Evolutionary conservation across 1,284 basidiomycete genomes (phyloP), one percentile per base, ranked within the genome.

Genomic region (Megacollybia platyphylla): DNA sequence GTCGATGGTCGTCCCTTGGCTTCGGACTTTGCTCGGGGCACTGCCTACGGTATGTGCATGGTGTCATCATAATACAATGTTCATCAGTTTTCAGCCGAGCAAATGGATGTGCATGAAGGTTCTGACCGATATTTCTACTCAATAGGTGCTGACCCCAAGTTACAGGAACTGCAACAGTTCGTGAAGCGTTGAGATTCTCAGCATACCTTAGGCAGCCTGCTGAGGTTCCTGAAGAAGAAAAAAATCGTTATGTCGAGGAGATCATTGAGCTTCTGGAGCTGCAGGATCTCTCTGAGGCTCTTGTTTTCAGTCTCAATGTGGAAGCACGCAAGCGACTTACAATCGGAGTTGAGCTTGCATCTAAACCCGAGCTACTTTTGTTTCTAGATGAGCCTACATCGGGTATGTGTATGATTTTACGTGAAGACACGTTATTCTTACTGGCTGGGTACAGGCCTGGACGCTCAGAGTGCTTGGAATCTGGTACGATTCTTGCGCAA

Each of bases 141-240:
- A 15, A 43, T 13, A 26, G 28, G 13, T 34, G 18, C 24, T 10
- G 24, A 15, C 9, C 42, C 5, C 9, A 20, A 11, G 10, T 32
- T 28, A 8, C 39, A 52, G 53, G 76, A 48, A 89, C 85, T 8
- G 76, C 88, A 9, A 85, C 86, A 9, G 85, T 94, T 36, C 81
- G 91, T 17, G 91, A 96, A 57, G 90, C 92, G 2, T 71, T 96
- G 54, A 74, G 81, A 9, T 94, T 96, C 68, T 88, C 84, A 7
- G 91, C 92, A 0, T 76, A 90, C 56, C 71, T 96, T 18, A 79
- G 91, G n/a, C 91, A 96, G 56, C 86, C 89, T 1, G 69, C 71
- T 2, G 63, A 73, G 41, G 70, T 90, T 13, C 57, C 87, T 1
- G 71, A 74, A 49, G 71, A 70, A 43, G 91, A 94, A 57, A 94